Base-by-base conservation (phyloP, 139 green algal genomes). In the Coccomyxa sp. region DNA sequence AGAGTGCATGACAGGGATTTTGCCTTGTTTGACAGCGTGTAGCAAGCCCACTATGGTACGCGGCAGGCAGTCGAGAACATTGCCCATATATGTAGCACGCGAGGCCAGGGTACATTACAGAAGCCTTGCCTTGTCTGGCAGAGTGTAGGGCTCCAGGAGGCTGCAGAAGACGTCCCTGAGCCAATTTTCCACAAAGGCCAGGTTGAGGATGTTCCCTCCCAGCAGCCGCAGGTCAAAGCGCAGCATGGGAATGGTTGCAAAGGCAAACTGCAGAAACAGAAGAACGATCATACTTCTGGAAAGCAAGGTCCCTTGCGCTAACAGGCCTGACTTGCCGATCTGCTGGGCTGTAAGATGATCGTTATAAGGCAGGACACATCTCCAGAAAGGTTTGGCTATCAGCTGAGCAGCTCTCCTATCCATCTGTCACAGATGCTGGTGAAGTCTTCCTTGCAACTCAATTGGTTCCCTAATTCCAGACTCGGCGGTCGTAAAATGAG, bases 141-240 rank as follows among this genome's bases (percentile, higher is more conserved):
- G 50, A 22, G 50, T 64, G 50, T 31, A 31, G 50, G 22, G 50
- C 50, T 64, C n/a, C 27, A 79, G 54, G 0, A 33, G 27, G 74
- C 81, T 55, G 31, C 41, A 50, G 39, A 85, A 55, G 16, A 85
- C 54, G 34, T 40, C 64, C 55, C 75, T 37, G 44, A 85, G 54
- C 81, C 81, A 85, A 8, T 70, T 37, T 35, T 85, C 81, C 81
- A 85, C 54, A 29, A 77, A 77, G 6, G 81, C 76, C 76, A 85
- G 70, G 14, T 79, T 16, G 29, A 29, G 44, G 24, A 74, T 38
- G 35, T 85, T 76, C 12, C 81, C 81, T 24, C 81, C 81, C 6
- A 68, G 64, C 36, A 82, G 70, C 8, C 44, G 69, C 1, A 85
- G 70, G 70, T 82, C 69, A 33, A 82, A 85, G 0, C 40, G 38